Evolutionary conservation across 257 asterid genomes (phyloP).

Genomic region (Nicotiana tabacum): DNA sequence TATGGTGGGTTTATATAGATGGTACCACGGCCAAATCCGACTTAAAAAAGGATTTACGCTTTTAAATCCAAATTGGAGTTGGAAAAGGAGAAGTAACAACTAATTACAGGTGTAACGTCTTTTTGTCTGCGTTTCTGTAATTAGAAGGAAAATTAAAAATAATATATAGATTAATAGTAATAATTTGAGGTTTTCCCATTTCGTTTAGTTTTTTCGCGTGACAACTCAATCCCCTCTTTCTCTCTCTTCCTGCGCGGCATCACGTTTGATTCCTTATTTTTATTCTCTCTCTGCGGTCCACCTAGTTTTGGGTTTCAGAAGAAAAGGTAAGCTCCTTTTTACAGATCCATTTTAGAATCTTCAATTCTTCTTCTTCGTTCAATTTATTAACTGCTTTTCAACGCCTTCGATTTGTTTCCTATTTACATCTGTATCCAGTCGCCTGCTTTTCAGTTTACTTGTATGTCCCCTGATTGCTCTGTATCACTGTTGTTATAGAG

Average conservation of each 20-base stretch:
- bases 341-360: slow-evolving; percentile 17
- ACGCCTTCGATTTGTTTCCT: background rate
- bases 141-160: too few species aligned
- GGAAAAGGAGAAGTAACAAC: too few species aligned
- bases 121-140: too few species aligned
- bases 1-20: too few species aligned
- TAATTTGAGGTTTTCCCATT: too few species aligned
- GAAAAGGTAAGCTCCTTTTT: slow-evolving; percentile 14
- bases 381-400: background rate
- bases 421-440: background rate
- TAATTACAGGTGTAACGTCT: too few species aligned
- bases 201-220: too few species aligned
- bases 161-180: too few species aligned
- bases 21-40: too few species aligned
- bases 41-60: too few species aligned
- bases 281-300: background rate
- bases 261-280: background rate
- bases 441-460: background rate
- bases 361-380: background rate
- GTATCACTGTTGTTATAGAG: background rate
- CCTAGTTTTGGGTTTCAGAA: background rate
- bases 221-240: background rate
- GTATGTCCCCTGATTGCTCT: background rate
- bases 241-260: background rate
- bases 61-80: too few species aligned